Evolutionary conservation across 805 yeast species (phyloP), one percentile per base, ranked within the genome.

Genomic region (Millerozyma miso): DNA sequence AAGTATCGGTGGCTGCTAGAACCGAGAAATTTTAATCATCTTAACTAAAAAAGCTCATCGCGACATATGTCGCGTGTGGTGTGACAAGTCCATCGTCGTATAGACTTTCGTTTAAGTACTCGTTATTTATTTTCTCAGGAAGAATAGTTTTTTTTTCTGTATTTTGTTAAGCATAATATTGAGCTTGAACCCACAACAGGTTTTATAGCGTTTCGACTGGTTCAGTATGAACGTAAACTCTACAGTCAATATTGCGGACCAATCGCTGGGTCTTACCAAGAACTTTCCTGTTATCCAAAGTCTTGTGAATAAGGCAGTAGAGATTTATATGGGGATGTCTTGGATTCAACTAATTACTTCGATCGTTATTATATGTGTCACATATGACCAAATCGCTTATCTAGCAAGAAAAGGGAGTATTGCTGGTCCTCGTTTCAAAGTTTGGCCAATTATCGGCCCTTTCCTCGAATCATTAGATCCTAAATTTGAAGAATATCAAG

Each of bases 371-470:
- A 50, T 77, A 12, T 65, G 69, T 3, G 55, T 85, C 37, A 70
- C 79, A 1, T 85, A 78, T 59, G 95, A 88, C 64, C 95, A 85
- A 64, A 63, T 88, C n/a, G 65, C 77, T 49, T 93, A 93, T 61
- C 82, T 88, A 56, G 56, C 79, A 36, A 80, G 81, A 49, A 93
- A 93, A 65, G 97, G 97, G 35, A 59, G 78, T 29, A 88, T 91
- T 61, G 97, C 88, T 6, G 99, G 99, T 17, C 99, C 97, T 12
- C 65, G 69, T 36, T 81, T 75, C 62, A 93, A 93, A 65, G 56
- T 89, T 44, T 91, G 95, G 89, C 99, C 99, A 2, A 73, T 93
- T 39, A 90, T 93, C 53, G 99, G 99, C 2, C 98, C 99, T 2
- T 93, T 93, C 55, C 71, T 93, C 63, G 97, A 93, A 62, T 83